phyloP scores from a whole-genome alignment of 1,139 yeast species.

The Protomyces macrosporus region DNA sequence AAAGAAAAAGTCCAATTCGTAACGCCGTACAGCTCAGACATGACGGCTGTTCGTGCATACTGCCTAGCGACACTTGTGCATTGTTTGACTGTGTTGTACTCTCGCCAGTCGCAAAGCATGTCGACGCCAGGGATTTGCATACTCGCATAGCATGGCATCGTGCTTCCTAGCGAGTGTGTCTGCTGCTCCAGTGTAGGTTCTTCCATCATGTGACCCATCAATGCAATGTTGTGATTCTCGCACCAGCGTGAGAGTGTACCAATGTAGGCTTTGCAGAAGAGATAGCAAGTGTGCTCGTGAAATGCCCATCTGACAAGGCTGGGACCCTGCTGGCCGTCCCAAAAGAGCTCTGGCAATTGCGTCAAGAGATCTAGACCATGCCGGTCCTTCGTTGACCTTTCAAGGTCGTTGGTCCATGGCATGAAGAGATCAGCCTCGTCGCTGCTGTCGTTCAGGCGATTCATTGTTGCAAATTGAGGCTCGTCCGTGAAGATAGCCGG shows the following conservation, averaged over 20 bases:
- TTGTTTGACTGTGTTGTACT: constrained; percentile 23
- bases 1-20: constrained; percentile 19
- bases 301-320: constrained; percentile 15
- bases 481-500: constrained; percentile 22
- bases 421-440: constrained; percentile 14
- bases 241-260: constrained; percentile 19
- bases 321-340: background rate
- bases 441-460: background rate
- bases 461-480: constrained; percentile 19
- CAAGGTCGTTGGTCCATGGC: constrained; percentile 17
- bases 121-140: constrained; percentile 25
- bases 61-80: constrained; percentile 19
- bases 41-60: constrained; percentile 13
- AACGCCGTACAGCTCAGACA: constrained; percentile 19
- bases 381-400: background rate
- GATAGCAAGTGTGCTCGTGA: constrained; percentile 9
- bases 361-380: constrained; percentile 11
- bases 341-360: constrained; percentile 15
- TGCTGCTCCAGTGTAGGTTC: constrained; percentile 19
- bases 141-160: constrained; percentile 17
- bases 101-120: constrained; percentile 18
- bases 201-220: constrained; percentile 27
- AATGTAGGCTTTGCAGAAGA: constrained; percentile 12
- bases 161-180: constrained; percentile 17
- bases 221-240: constrained; percentile 5